Base-by-base conservation (phyloP, 2,329 filamentous ascomycete genomes). In the Colletotrichum tamarilloi region DNA sequence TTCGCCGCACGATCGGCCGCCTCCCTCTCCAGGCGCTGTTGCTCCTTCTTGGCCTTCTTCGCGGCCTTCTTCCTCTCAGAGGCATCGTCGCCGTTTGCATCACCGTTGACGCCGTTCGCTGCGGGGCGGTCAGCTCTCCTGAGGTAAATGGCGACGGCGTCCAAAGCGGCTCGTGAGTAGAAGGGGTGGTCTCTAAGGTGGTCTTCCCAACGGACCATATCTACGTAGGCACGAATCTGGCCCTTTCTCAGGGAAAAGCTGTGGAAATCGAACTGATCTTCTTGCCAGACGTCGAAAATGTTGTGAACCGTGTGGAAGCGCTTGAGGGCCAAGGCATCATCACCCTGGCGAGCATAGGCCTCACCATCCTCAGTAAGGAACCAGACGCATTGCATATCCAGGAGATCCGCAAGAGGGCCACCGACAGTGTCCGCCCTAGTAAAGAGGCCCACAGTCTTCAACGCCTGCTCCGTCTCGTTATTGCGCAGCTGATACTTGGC, bases 321-420 rank as follows among this genome's bases (percentile, higher is more conserved):
- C 87, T 99, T 99, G 66, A 99, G 87, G 0, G 97, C 96, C 72
- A 98, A 88, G 4, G 93, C 95, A 59, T 94, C 85, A 77, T 97
- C 95, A 76, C 92, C 92, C 81, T 95, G 93, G 63, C 97, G 92
- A 70, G 94, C 87, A 81, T 95, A 95, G 3, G 96, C 92, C 84
- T 98, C 94, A 68, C 95, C 97, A 80, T 99, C 97, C 84, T 99
- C 97, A 5, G 94, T 97, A 79, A 99, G 85, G 81, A 92, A 99
- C 97, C 97, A 99, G 77, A 98, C 91, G 81, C 95, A 98, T 84
- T 99, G 97, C 97, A 99, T 99, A 78, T 99, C 97, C 76, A 97
- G 89, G 46, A 99, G 90, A 82, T 99, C 97, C 60, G 93, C 94
- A 53, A 99, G 86, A 5, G 97, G 94, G 1, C 97, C 97, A 6